Percentiles rank a stretch among this genome's conserved stretches.
Evolutionary conservation across 2,329 filamentous ascomycete genomes (phyloP).

Genomic region (Claviceps monticola): DNA sequence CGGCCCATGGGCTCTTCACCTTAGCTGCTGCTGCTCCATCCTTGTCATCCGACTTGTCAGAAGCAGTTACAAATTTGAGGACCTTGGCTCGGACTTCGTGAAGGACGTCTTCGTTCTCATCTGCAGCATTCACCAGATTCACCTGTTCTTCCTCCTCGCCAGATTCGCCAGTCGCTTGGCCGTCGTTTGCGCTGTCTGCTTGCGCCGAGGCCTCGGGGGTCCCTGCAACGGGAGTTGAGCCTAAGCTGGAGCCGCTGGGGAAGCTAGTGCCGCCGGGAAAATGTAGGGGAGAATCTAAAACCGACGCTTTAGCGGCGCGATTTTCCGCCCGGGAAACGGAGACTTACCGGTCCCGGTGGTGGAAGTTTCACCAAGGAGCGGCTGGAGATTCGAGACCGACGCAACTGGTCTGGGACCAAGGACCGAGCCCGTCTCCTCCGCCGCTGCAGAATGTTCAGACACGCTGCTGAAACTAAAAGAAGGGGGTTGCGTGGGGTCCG

Average conservation of each 20-base stretch:
- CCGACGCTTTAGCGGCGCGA: conserved; percentile 32
- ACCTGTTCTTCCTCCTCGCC: conserved; percentile 53
- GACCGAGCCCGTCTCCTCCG: conserved; percentile 15
- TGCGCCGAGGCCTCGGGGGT: conserved; percentile 42
- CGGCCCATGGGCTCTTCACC: conserved; percentile 48
- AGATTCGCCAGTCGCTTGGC: conserved; percentile 36
- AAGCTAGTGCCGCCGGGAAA: conserved; percentile 40
- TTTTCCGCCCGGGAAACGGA: conserved; percentile 27
- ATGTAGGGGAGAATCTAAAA: conserved; percentile 39
- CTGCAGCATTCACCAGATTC: conserved; percentile 52
- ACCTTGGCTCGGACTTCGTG: conserved; percentile 61
- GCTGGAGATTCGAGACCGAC: conserved; percentile 26
- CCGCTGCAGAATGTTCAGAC: conserved; percentile 8
- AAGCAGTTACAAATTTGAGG: conserved; percentile 41
- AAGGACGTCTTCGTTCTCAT: conserved; percentile 58
- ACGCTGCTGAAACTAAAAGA: conserved; percentile 25
- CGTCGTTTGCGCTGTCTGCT: conserved; percentile 26
- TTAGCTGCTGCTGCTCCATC: conserved; percentile 26
- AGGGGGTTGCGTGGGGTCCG: conserved; percentile 16
- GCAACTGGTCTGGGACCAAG: conserved; percentile 23
- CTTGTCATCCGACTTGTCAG: conserved; percentile 21
- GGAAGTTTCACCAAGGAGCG: conserved; percentile 27
- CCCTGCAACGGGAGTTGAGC: conserved; percentile 43
- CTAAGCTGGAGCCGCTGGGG: conserved; percentile 45
- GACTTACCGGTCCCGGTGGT: conserved; percentile 34